Evolutionary conservation across 2,329 filamentous ascomycete species (phyloP), one percentile per base, ranked within the genome.

Genomic region (Colletotrichum coccodes): DNA sequence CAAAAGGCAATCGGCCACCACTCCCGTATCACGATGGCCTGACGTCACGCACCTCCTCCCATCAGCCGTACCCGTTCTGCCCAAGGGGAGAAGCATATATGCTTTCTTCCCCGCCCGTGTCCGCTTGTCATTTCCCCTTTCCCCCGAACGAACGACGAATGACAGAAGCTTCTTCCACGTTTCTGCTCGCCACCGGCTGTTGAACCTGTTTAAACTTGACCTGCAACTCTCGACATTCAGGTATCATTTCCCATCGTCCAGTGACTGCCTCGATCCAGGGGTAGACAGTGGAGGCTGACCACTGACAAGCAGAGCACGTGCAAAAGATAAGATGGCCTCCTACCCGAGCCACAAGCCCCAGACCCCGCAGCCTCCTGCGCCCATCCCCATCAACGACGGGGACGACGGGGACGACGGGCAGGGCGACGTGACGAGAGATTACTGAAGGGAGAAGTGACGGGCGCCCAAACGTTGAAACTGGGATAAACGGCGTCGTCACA

Each of bases 331-430:
- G 23, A 69, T 69, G 66, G 66, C 66, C 32, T 69, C 56, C 54
- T 65, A 60, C 34, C 66, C 61, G 9, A 69, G 61, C 30, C 70
- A 72, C 58, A 72, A 72, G 14, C 70, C 70, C 21, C 64, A 70
- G 56, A 72, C 70, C 56, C 68, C 70, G 42, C 68, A 72, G 62
- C 70, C 70, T 61, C 70, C 70, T 38, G 26, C 64, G 54, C 70
- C 70, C 26, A 72, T 72, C 38, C 70, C 68, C 58, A 68, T 72
- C 49, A 64, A 69, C 9, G 70, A 58, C 36, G 70, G 62, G 26
- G 68, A 69, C 47, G 70, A 72, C 18, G 70, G 52, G 32, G 68
- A 69, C 47, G 70, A 72, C 18, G 70, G 52, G 32, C 68, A 69
- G 53, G 47, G 64, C 42, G 64, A 58, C 28, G 70, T 60, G 44